Evolutionary conservation across 2,329 filamentous ascomycete species (phyloP).

Genomic region (Hypoxylon sp.): DNA sequence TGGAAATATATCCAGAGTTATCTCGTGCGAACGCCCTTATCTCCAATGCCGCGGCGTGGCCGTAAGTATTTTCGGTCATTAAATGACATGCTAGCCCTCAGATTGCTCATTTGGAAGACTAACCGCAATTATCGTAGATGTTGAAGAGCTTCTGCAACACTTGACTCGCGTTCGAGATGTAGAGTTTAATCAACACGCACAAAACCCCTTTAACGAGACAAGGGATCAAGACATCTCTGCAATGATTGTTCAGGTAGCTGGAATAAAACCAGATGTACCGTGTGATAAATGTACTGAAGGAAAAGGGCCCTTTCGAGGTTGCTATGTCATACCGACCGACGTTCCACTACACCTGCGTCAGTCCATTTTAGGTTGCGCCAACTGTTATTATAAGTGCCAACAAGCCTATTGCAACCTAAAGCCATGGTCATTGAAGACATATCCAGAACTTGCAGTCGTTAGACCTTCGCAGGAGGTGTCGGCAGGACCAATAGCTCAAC

Average conservation of each 20-base stretch:
- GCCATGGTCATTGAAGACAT: conserved; percentile 22
- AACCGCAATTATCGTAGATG: conserved; percentile 8
- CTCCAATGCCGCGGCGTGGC: conserved; percentile 27
- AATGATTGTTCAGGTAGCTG: conserved; percentile 43
- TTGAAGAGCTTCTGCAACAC: conserved; percentile 33
- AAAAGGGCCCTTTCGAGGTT: conserved; percentile 42
- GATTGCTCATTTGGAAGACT: background rate
- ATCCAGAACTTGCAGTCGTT: conserved; percentile 21
- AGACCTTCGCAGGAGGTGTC: background rate
- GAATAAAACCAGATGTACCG: conserved; percentile 19
- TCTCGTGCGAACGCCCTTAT: conserved; percentile 30
- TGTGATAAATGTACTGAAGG: conserved; percentile 34
- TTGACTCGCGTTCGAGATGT: conserved; percentile 36
- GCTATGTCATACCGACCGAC: conserved; percentile 35
- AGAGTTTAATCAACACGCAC: conserved; percentile 29
- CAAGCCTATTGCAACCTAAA: conserved; percentile 34
- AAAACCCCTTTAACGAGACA: conserved; percentile 26
- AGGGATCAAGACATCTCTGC: conserved; percentile 40
- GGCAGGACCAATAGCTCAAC: background rate
- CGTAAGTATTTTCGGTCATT: conserved; percentile 20
- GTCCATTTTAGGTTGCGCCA: conserved; percentile 39
- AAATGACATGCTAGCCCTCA: background rate
- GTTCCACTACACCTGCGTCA: conserved; percentile 30
- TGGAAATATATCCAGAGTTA: conserved; percentile 41
- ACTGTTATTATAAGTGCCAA: conserved; percentile 44